Base-by-base conservation (phyloP, 306 rosid species). In the Rubus idaeus region DNA sequence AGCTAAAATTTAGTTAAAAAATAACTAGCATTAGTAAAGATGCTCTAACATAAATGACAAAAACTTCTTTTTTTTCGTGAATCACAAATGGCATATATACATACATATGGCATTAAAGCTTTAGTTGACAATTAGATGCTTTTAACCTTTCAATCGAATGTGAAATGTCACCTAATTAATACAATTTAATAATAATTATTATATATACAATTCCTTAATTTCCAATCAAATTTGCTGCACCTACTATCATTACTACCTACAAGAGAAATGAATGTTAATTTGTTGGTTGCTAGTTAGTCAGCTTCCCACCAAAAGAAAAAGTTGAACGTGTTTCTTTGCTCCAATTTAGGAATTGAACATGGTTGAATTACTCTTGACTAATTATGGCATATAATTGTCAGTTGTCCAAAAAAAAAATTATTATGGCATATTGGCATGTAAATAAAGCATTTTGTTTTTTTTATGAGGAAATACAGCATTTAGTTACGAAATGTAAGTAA, bases 231-330 rank as follows among this genome's bases (percentile, higher is more conserved):
- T 21, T 61, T 52, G 82, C 53, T 44, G 47, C 70, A 72, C 66
- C 81, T 17, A 10, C 41, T 20, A 21, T 21, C 52, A 69, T 12
- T 69, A 45, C 46, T 7, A 64, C 69, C 69, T 16, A 0, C 45
- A 72, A 73, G 20, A 12, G 21, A 62, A 62, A 12, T 44, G 73
- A 57, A 40, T 46, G 74, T 37, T 39, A 37, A 17, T 60, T 49
- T 41, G 42, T 42, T 74, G 77, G 74, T 78, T 78, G 68, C 49
- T 57, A 5, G 44, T 4, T 37, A 20, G 80, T 82, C 86, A 74
- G 76, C 69, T 53, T 82, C 82, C 42, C 75, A 77, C 75, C 85
- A 13, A 6, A 39, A 45, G 35, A n/a, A 10, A 64, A 39, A 39
- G 40, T 0, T n/a, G 61, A 8, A 8, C 12, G 17, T 58, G 68